Percentiles rank a stretch among this genome's conserved stretches.
These are phyloP conservation scores for Wickerhamiella azymoides DNA, from an alignment of 805 yeast species.

Conservation along the genomic window DNA sequence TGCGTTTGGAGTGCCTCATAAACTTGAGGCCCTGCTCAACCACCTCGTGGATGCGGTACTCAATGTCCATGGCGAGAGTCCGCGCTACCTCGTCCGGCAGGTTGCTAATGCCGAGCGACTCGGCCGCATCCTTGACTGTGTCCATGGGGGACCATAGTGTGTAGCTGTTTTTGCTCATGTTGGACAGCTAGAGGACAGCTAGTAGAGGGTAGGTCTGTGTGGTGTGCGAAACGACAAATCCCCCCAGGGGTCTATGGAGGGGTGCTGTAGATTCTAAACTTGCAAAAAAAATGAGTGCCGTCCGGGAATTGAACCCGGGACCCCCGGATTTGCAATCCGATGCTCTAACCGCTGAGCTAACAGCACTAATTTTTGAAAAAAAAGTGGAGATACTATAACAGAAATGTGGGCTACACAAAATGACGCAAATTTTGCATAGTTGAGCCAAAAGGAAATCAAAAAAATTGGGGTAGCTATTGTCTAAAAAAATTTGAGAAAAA, in stretches of 20 bases:
- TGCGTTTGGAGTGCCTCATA: conserved; percentile 86
- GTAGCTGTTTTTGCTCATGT: conserved; percentile 39
- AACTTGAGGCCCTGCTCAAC: conserved; percentile 91
- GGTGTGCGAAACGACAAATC: too few species aligned
- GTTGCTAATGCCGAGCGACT: conserved; percentile 59
- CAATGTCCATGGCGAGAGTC: conserved; percentile 97
- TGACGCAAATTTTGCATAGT: too few species aligned
- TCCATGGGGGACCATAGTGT: conserved; percentile 96
- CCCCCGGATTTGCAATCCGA: conserved; percentile 11
- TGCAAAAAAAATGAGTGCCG: conserved; percentile 4
- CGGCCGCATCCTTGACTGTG: conserved; percentile 93
- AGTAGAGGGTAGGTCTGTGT: background rate
- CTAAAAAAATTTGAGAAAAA: too few species aligned
- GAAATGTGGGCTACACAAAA: too few species aligned
- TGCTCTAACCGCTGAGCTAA: conserved; percentile 11
- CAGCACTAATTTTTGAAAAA: conserved; percentile 5
- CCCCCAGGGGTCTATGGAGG: background rate
- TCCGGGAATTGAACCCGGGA: conserved; percentile 11
- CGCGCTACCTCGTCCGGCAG: conserved; percentile 87
- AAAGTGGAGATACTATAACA: too few species aligned
- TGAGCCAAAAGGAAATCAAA: too few species aligned
- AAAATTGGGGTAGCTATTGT: too few species aligned
- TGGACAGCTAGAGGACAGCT: background rate
- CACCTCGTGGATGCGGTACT: conserved; percentile 88
- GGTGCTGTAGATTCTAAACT: background rate